These are phyloP conservation scores for Thozetella sp. DNA, from an alignment of 495 filamentous ascomycete genomes.

Conservation along the genomic window DNA sequence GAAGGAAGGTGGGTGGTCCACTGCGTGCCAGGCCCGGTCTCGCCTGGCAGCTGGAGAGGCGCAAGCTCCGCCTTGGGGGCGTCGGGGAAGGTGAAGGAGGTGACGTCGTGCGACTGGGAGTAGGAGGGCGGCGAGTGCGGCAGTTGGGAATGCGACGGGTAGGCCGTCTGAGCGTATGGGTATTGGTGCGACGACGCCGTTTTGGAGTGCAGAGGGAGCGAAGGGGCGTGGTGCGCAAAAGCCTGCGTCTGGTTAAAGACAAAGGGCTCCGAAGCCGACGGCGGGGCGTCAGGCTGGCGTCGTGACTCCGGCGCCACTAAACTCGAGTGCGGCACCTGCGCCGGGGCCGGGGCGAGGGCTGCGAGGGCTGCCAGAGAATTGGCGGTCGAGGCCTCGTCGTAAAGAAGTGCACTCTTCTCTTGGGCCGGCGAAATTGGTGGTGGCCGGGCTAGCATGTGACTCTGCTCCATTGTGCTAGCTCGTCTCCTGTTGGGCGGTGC, in stretches of 20 bases:
- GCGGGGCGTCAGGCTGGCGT: not conserved
- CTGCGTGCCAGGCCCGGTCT: slow-evolving; percentile 8
- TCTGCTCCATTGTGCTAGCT: slow-evolving; percentile 32
- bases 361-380: not conserved
- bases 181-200: slow-evolving; percentile 6
- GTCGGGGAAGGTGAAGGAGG: slow-evolving; percentile 31
- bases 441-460: slow-evolving; percentile 33
- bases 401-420: not conserved
- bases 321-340: not conserved
- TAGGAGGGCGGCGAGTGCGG: slow-evolving; percentile 25
- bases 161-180: not conserved
- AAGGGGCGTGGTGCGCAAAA: not conserved
- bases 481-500: slow-evolving; percentile 10
- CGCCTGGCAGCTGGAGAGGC: slow-evolving; percentile 34
- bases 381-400: not conserved
- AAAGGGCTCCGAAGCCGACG: not conserved
- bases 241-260: not conserved
- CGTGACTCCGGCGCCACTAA: not conserved
- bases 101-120: slow-evolving; percentile 39
- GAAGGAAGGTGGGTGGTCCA: slow-evolving; percentile 33
- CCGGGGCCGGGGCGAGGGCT: not conserved
- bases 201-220: slow-evolving; percentile 6
- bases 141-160: slow-evolving; percentile 7
- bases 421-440: slow-evolving; percentile 4
- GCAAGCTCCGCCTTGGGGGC: slow-evolving; percentile 38